Evolutionary conservation across 768 basidiomycete genomes (phyloP), one percentile per base, ranked within the genome.

Genomic region (Kwoniella europaea): DNA sequence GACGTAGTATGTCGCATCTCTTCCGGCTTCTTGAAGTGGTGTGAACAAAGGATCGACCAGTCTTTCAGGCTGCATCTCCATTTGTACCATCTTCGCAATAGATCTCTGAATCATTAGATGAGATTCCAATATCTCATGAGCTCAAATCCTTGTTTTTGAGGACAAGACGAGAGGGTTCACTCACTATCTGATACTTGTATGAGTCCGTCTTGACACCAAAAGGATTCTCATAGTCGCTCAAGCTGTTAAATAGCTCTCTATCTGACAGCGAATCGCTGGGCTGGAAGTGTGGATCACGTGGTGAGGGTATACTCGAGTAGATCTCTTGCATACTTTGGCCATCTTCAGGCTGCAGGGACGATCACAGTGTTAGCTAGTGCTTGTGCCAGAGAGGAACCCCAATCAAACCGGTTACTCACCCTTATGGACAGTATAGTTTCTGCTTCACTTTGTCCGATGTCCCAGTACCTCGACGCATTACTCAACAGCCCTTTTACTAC

Each of bases 31-130:
- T 15, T 64, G 13, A n/a, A 81, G 64, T 12, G 63, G 54, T 6
- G 71, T 77, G 59, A 74, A 79, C 12, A 60, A 18, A 20, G 76
- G 78, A 57, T 81, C 80, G 22, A 76, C 70, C 27, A 76, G 46
- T 20, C 57, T 24, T 13, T 65, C 65, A 20, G 78, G 78, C 22
- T 65, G 24, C 24, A 68, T 73, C 66, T 79, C 78, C 78, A 79
- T 79, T 64, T 76, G 66, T 13, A 75, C 52, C 78, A 79, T 79
- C 53, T 66, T 73, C 1, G 69, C 65, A 4, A 79, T 70, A 1
- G 78, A 79, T 43, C 78, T 67, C 78, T 79, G 42, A 43, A 12
- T 22, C 35, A 35, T 35, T 4, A 7, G 6, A 35, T 35, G 35
- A 35, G 35, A 0, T 0, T 35, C 35, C 35, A 35, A 35, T 35